Evolutionary conservation across 139 green algal species (phyloP).

Genomic region (Marvania coccoides): DNA sequence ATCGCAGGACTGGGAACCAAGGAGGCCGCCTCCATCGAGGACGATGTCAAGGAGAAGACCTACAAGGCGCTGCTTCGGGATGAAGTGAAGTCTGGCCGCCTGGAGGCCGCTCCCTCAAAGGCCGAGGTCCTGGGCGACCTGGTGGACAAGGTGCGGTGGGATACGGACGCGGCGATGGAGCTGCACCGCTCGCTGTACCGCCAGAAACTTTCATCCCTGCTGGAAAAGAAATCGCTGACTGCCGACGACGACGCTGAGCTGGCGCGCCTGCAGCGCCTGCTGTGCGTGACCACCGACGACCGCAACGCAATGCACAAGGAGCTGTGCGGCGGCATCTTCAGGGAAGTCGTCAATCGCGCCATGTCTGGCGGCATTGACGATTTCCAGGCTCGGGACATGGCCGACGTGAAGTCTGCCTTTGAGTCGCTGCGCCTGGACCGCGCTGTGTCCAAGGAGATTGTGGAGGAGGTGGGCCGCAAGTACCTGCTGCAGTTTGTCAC

Average conservation of each 20-base stretch:
- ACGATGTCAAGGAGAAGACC: slow-evolving; percentile 28
- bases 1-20: slow-evolving; percentile 71
- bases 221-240: slow-evolving; percentile 60
- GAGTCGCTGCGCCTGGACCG: slow-evolving; percentile 64
- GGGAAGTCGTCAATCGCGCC: slow-evolving; percentile 32
- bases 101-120: slow-evolving; percentile 44
- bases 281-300: slow-evolving; percentile 71
- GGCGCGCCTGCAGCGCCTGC: slow-evolving; percentile 59
- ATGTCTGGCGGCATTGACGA: slow-evolving; percentile 44
- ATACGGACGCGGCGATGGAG: slow-evolving; percentile 62
- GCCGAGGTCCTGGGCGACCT: slow-evolving; percentile 67
- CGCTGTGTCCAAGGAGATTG: slow-evolving; percentile 43
- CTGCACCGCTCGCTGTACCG: slow-evolving; percentile 80
- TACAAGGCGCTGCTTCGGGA: slow-evolving; percentile 72
- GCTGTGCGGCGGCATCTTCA: slow-evolving; percentile 54
- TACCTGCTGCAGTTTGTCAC: slow-evolving; percentile 54
- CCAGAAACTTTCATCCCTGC: slow-evolving; percentile 56
- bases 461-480: slow-evolving; percentile 11
- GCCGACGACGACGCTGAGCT: slow-evolving; percentile 70
- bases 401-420: slow-evolving; percentile 51
- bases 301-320: slow-evolving; percentile 48
- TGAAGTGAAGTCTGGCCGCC: slow-evolving; percentile 47
- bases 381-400: slow-evolving; percentile 51
- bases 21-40: slow-evolving; percentile 54
- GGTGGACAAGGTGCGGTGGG: slow-evolving; percentile 66